phyloP scores from a whole-genome alignment of 176 grass and related monocot genomes.

The Bothriochloa decipiens region DNA sequence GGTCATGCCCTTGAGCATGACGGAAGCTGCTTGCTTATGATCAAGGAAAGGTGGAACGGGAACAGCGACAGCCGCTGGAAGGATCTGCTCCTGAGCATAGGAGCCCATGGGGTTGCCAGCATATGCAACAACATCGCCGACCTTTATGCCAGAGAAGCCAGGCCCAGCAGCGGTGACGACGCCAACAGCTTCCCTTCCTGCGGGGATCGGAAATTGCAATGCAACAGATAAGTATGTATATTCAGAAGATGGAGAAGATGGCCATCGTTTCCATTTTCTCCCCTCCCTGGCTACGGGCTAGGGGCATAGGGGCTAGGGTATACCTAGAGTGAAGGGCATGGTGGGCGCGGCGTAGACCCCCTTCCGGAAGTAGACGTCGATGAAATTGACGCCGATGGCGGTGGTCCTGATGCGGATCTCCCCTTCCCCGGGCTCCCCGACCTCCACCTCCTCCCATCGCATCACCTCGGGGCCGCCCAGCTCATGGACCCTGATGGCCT shows the following conservation, averaged over 20 bases:
- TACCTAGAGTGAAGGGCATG: constrained; percentile 59
- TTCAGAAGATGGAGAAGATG: too few species aligned
- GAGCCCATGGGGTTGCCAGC: constrained; percentile 85
- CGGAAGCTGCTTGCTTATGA: constrained; percentile 66
- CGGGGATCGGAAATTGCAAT: not conserved
- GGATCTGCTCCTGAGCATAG: constrained; percentile 82
- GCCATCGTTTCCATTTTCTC: too few species aligned
- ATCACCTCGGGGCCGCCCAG: constrained; percentile 81
- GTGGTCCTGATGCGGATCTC: constrained; percentile 86
- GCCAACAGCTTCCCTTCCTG: constrained; percentile 89
- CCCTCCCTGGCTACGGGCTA: too few species aligned
- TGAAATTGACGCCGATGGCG: constrained; percentile 86
- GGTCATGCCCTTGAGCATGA: constrained; percentile 91
- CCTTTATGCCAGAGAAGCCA: constrained; percentile 71
- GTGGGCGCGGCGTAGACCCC: constrained; percentile 53
- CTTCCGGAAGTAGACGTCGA: constrained; percentile 79
- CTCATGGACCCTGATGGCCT: constrained; percentile 74
- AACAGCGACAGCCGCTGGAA: constrained; percentile 72
- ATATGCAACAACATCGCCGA: constrained; percentile 83
- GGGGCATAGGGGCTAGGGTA: too few species aligned
- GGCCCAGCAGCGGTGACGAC: constrained; percentile 82
- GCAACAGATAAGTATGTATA: too few species aligned
- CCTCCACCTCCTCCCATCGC: constrained; percentile 77
- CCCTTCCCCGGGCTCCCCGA: constrained; percentile 69
- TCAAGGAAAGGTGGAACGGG: constrained; percentile 63